Conservation (phyloP, 176 grass and related monocot species). For the Lolium rigidum region DNA sequence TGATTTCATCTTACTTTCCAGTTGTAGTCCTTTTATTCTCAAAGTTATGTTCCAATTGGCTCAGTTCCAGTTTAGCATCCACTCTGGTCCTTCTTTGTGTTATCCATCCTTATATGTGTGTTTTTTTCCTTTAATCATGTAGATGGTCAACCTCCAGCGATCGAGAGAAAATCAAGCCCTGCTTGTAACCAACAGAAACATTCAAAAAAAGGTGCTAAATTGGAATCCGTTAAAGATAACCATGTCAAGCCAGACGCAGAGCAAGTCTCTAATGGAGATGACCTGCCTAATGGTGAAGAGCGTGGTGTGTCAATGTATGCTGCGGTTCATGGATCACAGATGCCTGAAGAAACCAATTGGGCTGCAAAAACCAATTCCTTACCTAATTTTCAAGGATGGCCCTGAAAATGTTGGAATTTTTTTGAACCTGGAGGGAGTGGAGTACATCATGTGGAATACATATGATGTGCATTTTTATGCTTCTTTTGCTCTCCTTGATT, state of each 20-base stretch:
- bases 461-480: conserved; percentile 99
- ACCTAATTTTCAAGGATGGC: conserved; percentile 55
- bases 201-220: conserved; percentile 55
- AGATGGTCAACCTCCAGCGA: conserved; percentile 88
- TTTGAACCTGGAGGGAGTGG: conserved; percentile 94
- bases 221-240: conserved; percentile 43
- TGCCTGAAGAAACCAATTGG: conserved; percentile 44
- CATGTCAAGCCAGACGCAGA: conserved; percentile 33
- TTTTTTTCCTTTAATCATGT: conserved; percentile 20
- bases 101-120: conserved; percentile 2
- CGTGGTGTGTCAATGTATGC: conserved; percentile 40
- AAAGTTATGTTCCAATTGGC: neutral
- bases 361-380: conserved; percentile 55
- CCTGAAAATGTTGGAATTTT: conserved; percentile 94
- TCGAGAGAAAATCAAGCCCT: conserved; percentile 53
- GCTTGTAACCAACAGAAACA: conserved; percentile 49
- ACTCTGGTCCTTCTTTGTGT: neutral
- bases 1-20: conserved; percentile 1
- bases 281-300: conserved; percentile 41
- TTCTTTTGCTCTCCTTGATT: conserved; percentile 94
- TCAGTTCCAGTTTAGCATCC: conserved; percentile 21
- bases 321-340: conserved; percentile 56
- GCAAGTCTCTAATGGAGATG: conserved; percentile 38
- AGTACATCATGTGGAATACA: conserved; percentile 98
- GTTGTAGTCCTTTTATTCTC: neutral